Conservation (phyloP, 257 asterid species). For the Solanum appendiculatum region DNA sequence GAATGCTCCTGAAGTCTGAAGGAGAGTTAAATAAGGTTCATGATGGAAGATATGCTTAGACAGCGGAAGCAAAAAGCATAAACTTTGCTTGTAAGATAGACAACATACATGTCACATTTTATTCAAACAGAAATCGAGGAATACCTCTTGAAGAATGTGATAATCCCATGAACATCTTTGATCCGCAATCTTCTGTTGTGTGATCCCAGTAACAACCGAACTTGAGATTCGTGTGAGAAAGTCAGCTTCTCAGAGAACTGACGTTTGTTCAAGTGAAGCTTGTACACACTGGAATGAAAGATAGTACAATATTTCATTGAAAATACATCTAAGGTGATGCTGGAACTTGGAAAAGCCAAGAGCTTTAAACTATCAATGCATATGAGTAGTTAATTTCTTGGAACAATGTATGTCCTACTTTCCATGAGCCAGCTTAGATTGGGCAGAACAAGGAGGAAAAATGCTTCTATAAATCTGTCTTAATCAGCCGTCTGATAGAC, state of each 20-base stretch:
- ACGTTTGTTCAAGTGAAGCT: not conserved
- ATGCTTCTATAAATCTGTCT: not conserved
- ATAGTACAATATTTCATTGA: not conserved
- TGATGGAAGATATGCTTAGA: not conserved
- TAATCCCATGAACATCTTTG: not conserved
- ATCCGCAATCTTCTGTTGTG: not conserved
- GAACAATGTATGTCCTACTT: not conserved
- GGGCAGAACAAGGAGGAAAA: not conserved
- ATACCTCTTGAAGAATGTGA: not conserved
- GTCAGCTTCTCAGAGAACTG: not conserved
- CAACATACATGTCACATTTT: not conserved
- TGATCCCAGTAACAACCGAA: not conserved
- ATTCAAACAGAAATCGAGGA: not conserved
- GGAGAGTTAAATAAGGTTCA: conserved; percentile 17
- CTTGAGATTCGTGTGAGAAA: not conserved
- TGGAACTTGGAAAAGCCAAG: not conserved
- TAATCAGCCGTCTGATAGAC: not conserved
- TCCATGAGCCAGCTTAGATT: not conserved
- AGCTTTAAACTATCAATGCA: not conserved
- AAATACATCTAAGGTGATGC: not conserved
- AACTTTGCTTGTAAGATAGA: not conserved
- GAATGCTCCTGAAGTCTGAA: not conserved
- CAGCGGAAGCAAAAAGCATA: not conserved
- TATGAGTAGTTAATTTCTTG: not conserved
- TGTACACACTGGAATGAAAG: not conserved